These are phyloP conservation scores for Pseudozyma tsukubaensis DNA, from an alignment of 1,284 basidiomycete species.

Conservation along the genomic window DNA sequence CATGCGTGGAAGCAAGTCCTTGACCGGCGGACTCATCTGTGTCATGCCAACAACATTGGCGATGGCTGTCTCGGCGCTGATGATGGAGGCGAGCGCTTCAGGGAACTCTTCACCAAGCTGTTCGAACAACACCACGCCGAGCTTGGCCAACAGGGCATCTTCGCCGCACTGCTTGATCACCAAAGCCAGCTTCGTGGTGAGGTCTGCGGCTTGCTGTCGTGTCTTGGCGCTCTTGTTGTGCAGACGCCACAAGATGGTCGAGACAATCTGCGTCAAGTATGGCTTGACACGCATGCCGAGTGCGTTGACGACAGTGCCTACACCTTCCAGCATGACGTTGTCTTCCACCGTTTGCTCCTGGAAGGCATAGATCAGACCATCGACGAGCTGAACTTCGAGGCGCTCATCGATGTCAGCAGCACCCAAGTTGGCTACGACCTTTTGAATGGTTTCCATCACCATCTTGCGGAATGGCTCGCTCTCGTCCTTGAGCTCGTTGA, in stretches of 20 bases:
- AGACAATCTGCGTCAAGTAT: constrained; percentile 97
- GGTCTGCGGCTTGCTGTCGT: constrained; percentile 96
- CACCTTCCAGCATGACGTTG: constrained; percentile 98
- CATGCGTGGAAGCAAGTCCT: constrained; percentile 98
- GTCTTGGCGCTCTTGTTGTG: constrained; percentile 99
- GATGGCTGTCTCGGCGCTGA: constrained; percentile 96
- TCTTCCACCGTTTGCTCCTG: constrained; percentile 99
- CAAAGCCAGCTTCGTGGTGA: constrained; percentile 91
- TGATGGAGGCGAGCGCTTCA: constrained; percentile 95
- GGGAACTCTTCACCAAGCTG: constrained; percentile 99
- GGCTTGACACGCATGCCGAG: constrained; percentile 98
- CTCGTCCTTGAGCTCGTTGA: constrained; percentile 88
- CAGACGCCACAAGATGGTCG: constrained; percentile 98
- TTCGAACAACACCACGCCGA: constrained; percentile 96
- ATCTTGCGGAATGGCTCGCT: constrained; percentile 96
- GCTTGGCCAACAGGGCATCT: constrained; percentile 92
- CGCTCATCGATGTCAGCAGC: constrained; percentile 97
- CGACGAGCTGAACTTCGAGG: constrained; percentile 90
- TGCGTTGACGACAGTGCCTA: constrained; percentile 95
- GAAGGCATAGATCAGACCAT: constrained; percentile 99
- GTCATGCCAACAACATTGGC: constrained; percentile 99
- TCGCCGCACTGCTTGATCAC: constrained; percentile 99
- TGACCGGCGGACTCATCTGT: constrained; percentile 99
- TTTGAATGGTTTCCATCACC: constrained; percentile 99
- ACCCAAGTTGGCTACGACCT: constrained; percentile 90